Percentiles rank a stretch among this genome's conserved stretches.
Evolutionary conservation across 164 flowering plant species (phyloP).

Genomic region (Amborella trichopoda): DNA sequence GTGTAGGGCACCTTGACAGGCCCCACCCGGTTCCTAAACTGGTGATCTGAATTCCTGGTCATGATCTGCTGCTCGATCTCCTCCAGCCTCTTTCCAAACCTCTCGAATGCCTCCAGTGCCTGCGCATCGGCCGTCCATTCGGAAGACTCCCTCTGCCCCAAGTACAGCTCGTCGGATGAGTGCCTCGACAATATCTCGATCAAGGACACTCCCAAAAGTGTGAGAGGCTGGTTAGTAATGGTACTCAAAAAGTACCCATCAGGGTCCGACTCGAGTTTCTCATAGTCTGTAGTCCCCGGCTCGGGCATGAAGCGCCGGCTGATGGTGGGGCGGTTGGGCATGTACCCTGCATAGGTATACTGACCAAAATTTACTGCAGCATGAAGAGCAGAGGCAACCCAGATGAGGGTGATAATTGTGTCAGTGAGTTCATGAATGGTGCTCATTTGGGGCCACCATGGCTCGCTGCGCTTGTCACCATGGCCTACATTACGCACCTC

Average conservation of each 20-base stretch:
- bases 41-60: too few species aligned
- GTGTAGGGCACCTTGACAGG: slow-evolving; percentile 71
- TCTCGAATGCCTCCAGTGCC: slow-evolving; percentile 41
- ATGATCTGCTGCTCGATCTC: slow-evolving; percentile 41
- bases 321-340: slow-evolving; percentile 77
- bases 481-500: slow-evolving; percentile 63
- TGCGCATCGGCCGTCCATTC: slow-evolving; percentile 57
- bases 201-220: slow-evolving; percentile 67
- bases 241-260: slow-evolving; percentile 54
- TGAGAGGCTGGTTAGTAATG: slow-evolving; percentile 60
- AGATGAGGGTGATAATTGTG: slow-evolving; percentile 60
- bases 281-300: slow-evolving; percentile 53
- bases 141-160: slow-evolving; percentile 52
- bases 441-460: slow-evolving; percentile 76
- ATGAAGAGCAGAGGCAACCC: slow-evolving; percentile 86
- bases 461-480: slow-evolving; percentile 61
- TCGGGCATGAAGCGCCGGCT: slow-evolving; percentile 82
- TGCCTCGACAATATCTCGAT: slow-evolving; percentile 78
- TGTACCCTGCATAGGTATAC: slow-evolving; percentile 77
- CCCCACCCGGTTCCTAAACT: slow-evolving; percentile 53
- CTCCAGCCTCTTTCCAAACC: slow-evolving; percentile 32
- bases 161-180: slow-evolving; percentile 64
- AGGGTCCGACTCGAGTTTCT: slow-evolving; percentile 49
- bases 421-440: slow-evolving; percentile 35
- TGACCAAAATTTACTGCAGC: slow-evolving; percentile 91